Conservation (phyloP, 1,139 yeast species). For the Hemisphaericaspora xylofermentans region DNA sequence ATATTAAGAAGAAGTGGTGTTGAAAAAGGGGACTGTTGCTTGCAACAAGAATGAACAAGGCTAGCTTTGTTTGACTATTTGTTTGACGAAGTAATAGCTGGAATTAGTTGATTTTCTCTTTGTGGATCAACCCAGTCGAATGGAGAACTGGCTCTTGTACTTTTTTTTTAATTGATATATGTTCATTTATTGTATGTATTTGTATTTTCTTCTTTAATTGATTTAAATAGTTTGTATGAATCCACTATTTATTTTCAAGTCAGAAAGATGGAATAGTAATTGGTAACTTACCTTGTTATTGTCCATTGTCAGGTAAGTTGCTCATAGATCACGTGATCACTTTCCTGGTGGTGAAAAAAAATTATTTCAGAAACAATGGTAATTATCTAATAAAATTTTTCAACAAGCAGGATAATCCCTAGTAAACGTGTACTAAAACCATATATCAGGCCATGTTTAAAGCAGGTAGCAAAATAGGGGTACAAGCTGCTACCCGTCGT, state of each 20-base stretch:
- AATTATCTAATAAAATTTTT: background rate
- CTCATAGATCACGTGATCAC: conserved; percentile 3
- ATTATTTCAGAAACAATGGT: background rate
- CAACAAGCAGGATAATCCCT: background rate
- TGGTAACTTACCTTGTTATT: too few species aligned
- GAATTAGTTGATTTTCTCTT: too few species aligned
- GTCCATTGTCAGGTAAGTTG: too few species aligned
- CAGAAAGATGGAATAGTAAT: too few species aligned
- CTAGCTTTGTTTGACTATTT: background rate
- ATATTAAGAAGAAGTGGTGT: background rate
- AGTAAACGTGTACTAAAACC: too few species aligned
- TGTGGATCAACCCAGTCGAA: too few species aligned
- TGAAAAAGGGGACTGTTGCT: background rate
- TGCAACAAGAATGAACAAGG: background rate
- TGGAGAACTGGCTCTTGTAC: too few species aligned
- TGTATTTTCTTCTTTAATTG: background rate
- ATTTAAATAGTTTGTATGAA: conserved; percentile 1
- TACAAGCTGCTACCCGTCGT: background rate
- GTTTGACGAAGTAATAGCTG: too few species aligned
- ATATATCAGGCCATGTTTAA: background rate
- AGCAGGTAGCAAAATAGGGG: conserved; percentile 1
- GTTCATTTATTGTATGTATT: background rate
- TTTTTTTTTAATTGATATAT: background rate
- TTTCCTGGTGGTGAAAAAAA: background rate
- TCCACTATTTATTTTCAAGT: background rate